These are phyloP conservation scores for Hanseniaspora thailandica DNA, from an alignment of 805 yeast genomes.

Conservation along the genomic window DNA sequence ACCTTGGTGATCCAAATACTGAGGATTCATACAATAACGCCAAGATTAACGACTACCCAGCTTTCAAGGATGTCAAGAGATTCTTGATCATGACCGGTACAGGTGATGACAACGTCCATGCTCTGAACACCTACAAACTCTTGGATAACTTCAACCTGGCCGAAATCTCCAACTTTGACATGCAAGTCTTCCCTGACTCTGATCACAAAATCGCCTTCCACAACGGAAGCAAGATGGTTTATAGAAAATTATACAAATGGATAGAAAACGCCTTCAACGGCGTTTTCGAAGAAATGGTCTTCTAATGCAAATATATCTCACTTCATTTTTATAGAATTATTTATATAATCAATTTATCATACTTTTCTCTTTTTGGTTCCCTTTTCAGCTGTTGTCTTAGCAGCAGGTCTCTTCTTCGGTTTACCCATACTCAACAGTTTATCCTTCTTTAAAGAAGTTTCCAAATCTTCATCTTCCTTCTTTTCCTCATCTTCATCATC, in stretches of 20 bases:
- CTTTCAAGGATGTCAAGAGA: slow-evolving; percentile 39
- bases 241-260: slow-evolving; percentile 63
- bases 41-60: slow-evolving; percentile 31
- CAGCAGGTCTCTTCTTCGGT: slow-evolving; percentile 19
- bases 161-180: slow-evolving; percentile 62
- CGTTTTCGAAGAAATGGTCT: slow-evolving; percentile 20
- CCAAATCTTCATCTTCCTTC: slow-evolving; percentile 21
- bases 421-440: slow-evolving; percentile 26
- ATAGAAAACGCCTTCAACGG: slow-evolving; percentile 45
- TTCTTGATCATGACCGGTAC: slow-evolving; percentile 71
- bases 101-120: slow-evolving; percentile 75
- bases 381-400: slow-evolving; percentile 15
- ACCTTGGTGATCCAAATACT: slow-evolving; percentile 43
- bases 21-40: slow-evolving; percentile 40
- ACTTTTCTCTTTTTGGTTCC: slow-evolving; percentile 21
- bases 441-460: slow-evolving; percentile 29
- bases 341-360: not conserved
- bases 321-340: not conserved
- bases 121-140: slow-evolving; percentile 54
- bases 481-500: slow-evolving; percentile 24
- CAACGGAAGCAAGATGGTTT: slow-evolving; percentile 66
- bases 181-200: slow-evolving; percentile 85
- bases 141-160: slow-evolving; percentile 45
- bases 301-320: not conserved
- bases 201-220: slow-evolving; percentile 74